Base-by-base conservation (phyloP, 345 rosid genomes). In the Arabidopsis thaliana region DNA sequence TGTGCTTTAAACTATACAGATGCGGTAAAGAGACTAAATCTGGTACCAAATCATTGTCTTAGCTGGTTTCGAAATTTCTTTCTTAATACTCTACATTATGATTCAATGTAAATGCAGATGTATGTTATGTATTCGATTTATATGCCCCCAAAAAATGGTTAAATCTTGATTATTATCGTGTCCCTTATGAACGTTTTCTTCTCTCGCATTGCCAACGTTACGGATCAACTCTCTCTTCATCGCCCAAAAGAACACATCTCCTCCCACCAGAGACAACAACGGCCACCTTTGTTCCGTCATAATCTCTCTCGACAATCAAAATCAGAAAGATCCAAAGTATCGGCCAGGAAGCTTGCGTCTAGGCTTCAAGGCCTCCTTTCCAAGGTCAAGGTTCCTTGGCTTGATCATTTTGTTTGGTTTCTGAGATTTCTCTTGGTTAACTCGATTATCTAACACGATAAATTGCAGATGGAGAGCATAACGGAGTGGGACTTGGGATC, bases 311-410 rank as follows among this genome's bases (percentile, higher is more conserved):
- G 9, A 28, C 4, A 28, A 9, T 16, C 58, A 51, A 48, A 10
- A 38, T 50, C 42, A 40, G 40, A 59, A 59, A 57, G 24, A 58
- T 64, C 24, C 38, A 13, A 63, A 4, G 84, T 84, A 10, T 91
- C 93, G 24, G 89, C 90, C 30, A 85, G 97, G 88, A 93, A 85
- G 85, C 89, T 91, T 36, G 96, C 88, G 1, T 90, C 96, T 20
- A 94, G 84, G 34, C 78, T 89, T 52, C 90, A 91, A 90, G 90
- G 80, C 61, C 85, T 82, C 90, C 83, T 84, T 58, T 77, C 44
- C 78, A 87, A 80, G 86, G 70, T 73, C 46, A 78, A 34, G 82
- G 58, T 48, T 50, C 55, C 2, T 70, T 74, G 38, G 74, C 80
- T 57, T 60, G 69, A 51, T 68, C 55, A 52, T 61, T 22, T 59